Evolutionary conservation across 306 rosid genomes (phyloP).

Genomic region (Quercus wislizeni): DNA sequence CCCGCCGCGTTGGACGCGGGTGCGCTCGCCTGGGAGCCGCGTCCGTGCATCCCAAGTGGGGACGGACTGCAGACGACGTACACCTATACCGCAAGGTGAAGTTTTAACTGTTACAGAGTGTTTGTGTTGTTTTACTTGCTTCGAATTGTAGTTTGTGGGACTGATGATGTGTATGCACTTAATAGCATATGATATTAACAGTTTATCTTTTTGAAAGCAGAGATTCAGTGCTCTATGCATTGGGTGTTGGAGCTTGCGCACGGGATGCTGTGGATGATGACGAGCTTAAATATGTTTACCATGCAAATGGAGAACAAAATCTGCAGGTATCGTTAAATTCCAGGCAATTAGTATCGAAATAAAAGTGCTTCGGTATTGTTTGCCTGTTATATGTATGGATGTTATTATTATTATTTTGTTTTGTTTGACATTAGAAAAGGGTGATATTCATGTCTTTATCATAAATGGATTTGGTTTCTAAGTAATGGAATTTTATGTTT

Average conservation of each 20-base stretch:
- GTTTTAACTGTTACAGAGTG: not conserved
- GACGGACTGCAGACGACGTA: constrained; percentile 45
- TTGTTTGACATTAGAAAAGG: not conserved
- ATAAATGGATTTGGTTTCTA: not conserved
- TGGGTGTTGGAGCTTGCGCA: constrained; percentile 83
- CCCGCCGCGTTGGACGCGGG: no score
- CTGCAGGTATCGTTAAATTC: constrained; percentile 51
- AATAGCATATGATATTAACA: not conserved
- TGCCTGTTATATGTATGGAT: not conserved
- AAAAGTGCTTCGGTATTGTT: not conserved
- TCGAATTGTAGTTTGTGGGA: not conserved
- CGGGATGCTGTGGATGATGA: constrained; percentile 69
- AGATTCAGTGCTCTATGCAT: constrained; percentile 81
- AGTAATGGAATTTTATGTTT: not conserved
- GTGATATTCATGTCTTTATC: not conserved
- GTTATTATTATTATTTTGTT: not conserved
- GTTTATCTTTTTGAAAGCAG: constrained; percentile 33
- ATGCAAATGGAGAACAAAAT: constrained; percentile 62
- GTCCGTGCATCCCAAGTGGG: no score
- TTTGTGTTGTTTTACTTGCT: not conserved
- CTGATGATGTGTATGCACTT: no score
- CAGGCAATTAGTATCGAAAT: not conserved
- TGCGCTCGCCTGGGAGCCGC: no score
- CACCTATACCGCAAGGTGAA: constrained; percentile 76
- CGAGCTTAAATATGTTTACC: constrained; percentile 85